These are phyloP conservation scores for Hortiboletus campestris DNA, from an alignment of 768 basidiomycete genomes.

Conservation along the genomic window DNA sequence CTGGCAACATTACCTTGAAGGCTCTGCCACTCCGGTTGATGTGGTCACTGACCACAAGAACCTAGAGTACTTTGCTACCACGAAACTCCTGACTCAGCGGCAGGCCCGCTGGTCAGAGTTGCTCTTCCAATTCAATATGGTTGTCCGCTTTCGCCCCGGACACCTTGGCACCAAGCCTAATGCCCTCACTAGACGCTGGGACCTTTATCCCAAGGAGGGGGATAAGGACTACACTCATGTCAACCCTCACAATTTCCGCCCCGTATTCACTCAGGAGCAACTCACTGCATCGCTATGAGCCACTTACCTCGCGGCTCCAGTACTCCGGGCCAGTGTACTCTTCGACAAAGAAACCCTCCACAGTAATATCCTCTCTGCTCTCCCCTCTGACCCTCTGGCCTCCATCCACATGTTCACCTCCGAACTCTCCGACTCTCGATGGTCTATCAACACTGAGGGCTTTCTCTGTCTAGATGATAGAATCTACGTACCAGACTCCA, in stretches of 20 bases:
- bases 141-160: too few relatives aligned
- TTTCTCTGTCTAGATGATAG: background rate
- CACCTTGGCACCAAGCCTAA: background rate
- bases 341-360: too few relatives aligned
- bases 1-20: background rate
- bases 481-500: background rate
- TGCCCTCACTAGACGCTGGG: background rate
- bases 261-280: background rate
- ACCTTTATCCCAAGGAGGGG: background rate
- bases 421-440: background rate
- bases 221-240: background rate
- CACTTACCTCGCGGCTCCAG: background rate
- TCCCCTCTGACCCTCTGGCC: too few relatives aligned
- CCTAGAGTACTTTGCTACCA: too few relatives aligned
- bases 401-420: background rate
- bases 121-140: too few relatives aligned
- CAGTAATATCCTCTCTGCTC: too few relatives aligned
- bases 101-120: too few relatives aligned
- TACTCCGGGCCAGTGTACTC: background rate
- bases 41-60: background rate
- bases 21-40: background rate
- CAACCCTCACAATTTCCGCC: background rate
- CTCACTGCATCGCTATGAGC: background rate
- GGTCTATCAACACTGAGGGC: background rate
- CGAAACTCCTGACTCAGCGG: too few relatives aligned